Evolutionary conservation across 768 basidiomycete species (phyloP).

Genomic region (Kwoniella dendrophila): DNA sequence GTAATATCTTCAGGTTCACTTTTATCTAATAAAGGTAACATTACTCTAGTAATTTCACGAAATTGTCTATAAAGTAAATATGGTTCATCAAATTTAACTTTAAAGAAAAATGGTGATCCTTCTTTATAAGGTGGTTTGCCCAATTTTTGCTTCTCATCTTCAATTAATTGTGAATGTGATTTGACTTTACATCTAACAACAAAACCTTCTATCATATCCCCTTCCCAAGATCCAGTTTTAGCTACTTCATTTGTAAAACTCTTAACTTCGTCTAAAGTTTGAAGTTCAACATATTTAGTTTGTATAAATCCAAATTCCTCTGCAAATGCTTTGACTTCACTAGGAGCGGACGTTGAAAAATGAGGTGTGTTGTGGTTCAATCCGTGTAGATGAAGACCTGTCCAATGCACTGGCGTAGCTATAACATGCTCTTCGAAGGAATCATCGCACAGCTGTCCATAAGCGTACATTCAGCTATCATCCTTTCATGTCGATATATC

Average conservation of each 20-base stretch:
- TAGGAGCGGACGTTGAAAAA: constrained; percentile 73
- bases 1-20: constrained; percentile 26
- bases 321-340: constrained; percentile 75
- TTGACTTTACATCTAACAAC: constrained; percentile 79
- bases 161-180: too few relatives aligned
- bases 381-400: constrained; percentile 91
- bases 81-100: constrained; percentile 97
- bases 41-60: constrained; percentile 83
- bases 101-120: constrained; percentile 94
- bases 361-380: constrained; percentile 69
- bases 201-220: constrained; percentile 86
- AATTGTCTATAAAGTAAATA: constrained; percentile 99
- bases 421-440: constrained; percentile 96
- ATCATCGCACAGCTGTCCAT: constrained; percentile 99
- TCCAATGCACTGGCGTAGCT: constrained; percentile 73
- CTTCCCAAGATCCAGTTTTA: constrained; percentile 74
- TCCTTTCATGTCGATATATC: not conserved
- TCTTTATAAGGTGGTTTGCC: constrained; percentile 67
- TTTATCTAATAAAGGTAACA: constrained; percentile 59
- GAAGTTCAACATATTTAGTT: constrained; percentile 65
- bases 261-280: constrained; percentile 69
- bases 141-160: constrained; percentile 3
- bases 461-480: not conserved
- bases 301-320: constrained; percentile 87
- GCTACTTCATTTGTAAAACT: constrained; percentile 71